A percentile compares a stretch with the other conserved stretches of the same genome.
phyloP scores from a whole-genome alignment of 169 alveolate genomes.

The Eimeria praecox region DNA sequence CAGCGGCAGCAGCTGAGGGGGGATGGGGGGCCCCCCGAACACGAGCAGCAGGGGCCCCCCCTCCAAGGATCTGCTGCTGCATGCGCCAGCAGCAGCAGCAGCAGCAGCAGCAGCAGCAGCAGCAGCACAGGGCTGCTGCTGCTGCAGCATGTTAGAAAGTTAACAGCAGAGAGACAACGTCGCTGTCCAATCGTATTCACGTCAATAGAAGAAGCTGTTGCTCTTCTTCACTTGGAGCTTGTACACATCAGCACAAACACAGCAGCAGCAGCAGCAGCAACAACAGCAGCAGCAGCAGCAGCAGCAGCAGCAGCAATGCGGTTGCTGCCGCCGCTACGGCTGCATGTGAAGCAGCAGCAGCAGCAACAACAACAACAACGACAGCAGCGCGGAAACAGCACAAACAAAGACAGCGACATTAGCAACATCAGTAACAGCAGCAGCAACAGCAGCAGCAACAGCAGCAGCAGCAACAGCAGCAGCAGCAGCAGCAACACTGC shows the following conservation, averaged over 20 bases:
- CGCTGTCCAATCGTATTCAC: neutral
- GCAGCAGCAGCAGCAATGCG: too few species aligned
- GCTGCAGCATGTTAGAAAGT: slow-evolving; percentile 1
- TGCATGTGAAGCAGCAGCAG: neutral
- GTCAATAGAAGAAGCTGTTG: slow-evolving; percentile 12
- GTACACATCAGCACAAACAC: neutral
- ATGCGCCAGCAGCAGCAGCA: too few species aligned
- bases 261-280: too few species aligned
- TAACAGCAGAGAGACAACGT: neutral
- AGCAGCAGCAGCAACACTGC: neutral
- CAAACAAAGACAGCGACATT: too few species aligned
- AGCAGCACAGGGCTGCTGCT: neutral
- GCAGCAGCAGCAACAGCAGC: neutral
- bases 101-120: too few species aligned
- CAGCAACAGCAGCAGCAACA: neutral
- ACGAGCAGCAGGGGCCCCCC: too few species aligned
- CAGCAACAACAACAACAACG: neutral
- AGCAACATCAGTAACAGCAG: neutral
- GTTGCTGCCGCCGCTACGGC: too few species aligned
- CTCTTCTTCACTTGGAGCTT: slow-evolving; percentile 14
- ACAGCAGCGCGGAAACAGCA: slow-evolving; percentile 20
- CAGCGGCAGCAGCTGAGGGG: neutral
- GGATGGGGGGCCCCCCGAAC: neutral
- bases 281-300: too few species aligned
- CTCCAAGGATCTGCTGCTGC: too few species aligned